Evolutionary conservation across 805 yeast genomes (phyloP), one percentile per base, ranked within the genome.

Genomic region (Ogataea saltuana): DNA sequence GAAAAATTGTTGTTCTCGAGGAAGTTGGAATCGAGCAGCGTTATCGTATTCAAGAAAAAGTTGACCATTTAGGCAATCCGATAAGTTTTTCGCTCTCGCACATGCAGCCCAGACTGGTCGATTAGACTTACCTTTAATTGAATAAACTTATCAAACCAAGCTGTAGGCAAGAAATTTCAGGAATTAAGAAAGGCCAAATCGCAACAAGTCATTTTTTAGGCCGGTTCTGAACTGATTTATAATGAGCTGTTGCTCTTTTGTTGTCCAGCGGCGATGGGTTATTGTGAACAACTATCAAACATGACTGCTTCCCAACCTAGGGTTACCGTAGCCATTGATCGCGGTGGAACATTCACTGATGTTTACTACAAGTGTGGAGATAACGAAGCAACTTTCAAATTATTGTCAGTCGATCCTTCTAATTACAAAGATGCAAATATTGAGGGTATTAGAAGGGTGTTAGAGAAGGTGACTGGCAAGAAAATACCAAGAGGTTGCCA

Each of bases 311-410:
- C 36, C 4, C 15, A 36, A 2, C 20, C 26, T n/a, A 17, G 15
- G 15, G 29, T 48, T 11, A 42, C 39, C 4, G 42, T 48, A 15
- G 49, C 52, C 7, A 48, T 48, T 20, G 59, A 55, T 29, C 44
- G 59, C 20, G 76, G 76, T 39, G 75, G 75, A 46, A 71, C 75
- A 6, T 74, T 73, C 56, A 67, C 73, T 29, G 78, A 73, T 52
- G 72, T 72, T 27, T 63, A 69, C 37, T 65, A 61, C 39, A 65
- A 70, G 29, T 74, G 74, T 2, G 62, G 59, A 25, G 62, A 66
- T 29, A 59, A 55, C 5, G 78, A 74, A 39, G 40, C 34, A 11
- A 60, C 62, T 41, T 74, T 58, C 47, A 58, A 58, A 27, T 39
- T 58, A 12, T 42, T 58, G 12, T 54, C 59, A 1, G 62, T 49